Percentiles rank a stretch among this genome's conserved stretches.
These are phyloP conservation scores for Stephanodiscus triporus DNA, from an alignment of 108 stramenopile genomes.

Conservation along the genomic window DNA sequence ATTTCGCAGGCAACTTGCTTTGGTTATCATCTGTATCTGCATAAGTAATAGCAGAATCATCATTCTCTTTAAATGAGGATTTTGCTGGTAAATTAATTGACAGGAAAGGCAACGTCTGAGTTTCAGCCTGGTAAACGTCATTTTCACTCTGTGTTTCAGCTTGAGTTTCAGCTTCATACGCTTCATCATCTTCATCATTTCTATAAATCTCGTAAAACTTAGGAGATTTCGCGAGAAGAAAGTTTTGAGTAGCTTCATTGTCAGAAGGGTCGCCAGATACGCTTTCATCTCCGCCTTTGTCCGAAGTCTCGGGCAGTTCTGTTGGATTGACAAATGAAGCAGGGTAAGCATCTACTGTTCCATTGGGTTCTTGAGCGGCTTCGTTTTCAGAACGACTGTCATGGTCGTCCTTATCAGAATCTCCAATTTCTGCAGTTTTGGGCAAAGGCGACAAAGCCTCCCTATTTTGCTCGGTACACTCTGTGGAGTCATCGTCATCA, in stretches of 20 bases:
- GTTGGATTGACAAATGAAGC: not conserved
- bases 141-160: conserved; percentile 19
- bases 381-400: conserved; percentile 6
- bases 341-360: not conserved
- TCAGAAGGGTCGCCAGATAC: conserved; percentile 6
- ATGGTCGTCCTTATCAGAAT: not conserved
- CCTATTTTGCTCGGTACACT: not conserved
- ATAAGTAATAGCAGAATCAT: not conserved
- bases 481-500: conserved; percentile 9
- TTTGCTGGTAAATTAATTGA: not conserved
- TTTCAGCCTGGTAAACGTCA: conserved; percentile 22
- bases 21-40: not conserved
- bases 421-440: not conserved
- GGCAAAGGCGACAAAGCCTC: not conserved
- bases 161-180: conserved; percentile 1
- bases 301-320: not conserved
- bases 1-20: not conserved
- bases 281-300: not conserved
- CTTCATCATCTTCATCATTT: conserved; percentile 12
- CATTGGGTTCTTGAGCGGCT: not conserved
- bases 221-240: not conserved
- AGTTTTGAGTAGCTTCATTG: conserved; percentile 15
- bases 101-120: conserved; percentile 13
- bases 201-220: not conserved
- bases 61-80: not conserved